Base-by-base conservation (phyloP, 306 rosid genomes). In the Rubus idaeus region DNA sequence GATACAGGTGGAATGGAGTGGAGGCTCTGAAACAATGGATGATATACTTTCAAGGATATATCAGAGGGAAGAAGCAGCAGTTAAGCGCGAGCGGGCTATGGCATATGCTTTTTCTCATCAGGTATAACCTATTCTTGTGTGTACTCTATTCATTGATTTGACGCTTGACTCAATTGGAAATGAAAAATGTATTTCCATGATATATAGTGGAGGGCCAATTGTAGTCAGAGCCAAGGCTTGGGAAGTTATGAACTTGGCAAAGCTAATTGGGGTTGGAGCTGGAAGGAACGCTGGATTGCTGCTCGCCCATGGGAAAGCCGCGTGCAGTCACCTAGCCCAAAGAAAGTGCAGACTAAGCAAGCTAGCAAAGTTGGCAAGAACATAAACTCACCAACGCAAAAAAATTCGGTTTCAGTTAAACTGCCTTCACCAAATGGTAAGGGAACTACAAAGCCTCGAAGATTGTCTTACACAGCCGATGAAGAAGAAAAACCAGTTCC, bases 281-380 rank as follows among this genome's bases (percentile, higher is more conserved):
- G 99, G 99, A 92, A 92, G 79, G 99, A 92, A 61, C 90, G 99
- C 44, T 95, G 99, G 97, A 89, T 95, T 35, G 97, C 99, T 49
- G 99, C 92, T 57, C 97, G 97, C 23, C 99, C 99, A 4, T 95
- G 99, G 99, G 99, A 95, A 89, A 90, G 92, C 83, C 97, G 97
- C 8, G 80, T 89, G 13, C 70, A 78, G 76, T 68, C 85, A 0
- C 30, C 63, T 66, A 89, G 79, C 81, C 89, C 87, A 6, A 89
- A 88, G 79, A 95, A 92, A 86, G 30, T 67, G 40, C 87, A 60
- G 44, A 79, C 63, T 58, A 87, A 62, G 82, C 94, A 81, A 79
- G 41, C 93, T n/a, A 88, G 64, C 80, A 90, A 87, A 66, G 85
- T 41, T 76, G 81, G 85, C 30, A 90, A 89, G 80, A 88, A 77